phyloP scores from a whole-genome alignment of 2,329 filamentous ascomycete species.

The Botrytis elliptica region DNA sequence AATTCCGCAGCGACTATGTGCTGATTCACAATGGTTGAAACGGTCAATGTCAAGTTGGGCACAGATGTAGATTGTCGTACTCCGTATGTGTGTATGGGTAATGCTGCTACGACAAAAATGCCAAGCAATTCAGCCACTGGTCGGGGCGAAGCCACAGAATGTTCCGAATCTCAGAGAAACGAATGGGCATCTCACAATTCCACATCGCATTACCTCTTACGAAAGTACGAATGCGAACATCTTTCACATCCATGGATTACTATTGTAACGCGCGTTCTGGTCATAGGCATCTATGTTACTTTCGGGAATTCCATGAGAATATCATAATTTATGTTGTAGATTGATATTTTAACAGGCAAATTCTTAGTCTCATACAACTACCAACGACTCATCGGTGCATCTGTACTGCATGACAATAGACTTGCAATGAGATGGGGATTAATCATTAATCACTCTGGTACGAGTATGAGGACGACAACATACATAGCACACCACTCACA shows the following conservation, averaged over 20 bases:
- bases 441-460: background rate
- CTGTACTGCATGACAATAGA: background rate
- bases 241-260: conserved; percentile 1
- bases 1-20: conserved; percentile 11
- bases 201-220: background rate
- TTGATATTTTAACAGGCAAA: background rate
- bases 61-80: conserved; percentile 10
- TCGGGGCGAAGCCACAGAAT: conserved; percentile 13
- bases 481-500: background rate
- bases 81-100: background rate
- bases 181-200: conserved; percentile 5
- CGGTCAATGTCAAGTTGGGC: conserved; percentile 4
- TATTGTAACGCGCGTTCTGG: background rate
- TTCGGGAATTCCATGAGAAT: too few relatives aligned
- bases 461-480: background rate
- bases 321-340: background rate
- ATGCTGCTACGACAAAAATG: background rate
- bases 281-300: background rate
- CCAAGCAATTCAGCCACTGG: conserved; percentile 11
- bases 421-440: background rate
- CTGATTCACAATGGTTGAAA: conserved; percentile 7
- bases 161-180: conserved; percentile 12
- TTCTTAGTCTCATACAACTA: background rate
- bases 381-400: background rate
- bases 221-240: conserved; percentile 1